Conservation (phyloP, 2,329 filamentous ascomycete species). For the Clonostachys chloroleuca region DNA sequence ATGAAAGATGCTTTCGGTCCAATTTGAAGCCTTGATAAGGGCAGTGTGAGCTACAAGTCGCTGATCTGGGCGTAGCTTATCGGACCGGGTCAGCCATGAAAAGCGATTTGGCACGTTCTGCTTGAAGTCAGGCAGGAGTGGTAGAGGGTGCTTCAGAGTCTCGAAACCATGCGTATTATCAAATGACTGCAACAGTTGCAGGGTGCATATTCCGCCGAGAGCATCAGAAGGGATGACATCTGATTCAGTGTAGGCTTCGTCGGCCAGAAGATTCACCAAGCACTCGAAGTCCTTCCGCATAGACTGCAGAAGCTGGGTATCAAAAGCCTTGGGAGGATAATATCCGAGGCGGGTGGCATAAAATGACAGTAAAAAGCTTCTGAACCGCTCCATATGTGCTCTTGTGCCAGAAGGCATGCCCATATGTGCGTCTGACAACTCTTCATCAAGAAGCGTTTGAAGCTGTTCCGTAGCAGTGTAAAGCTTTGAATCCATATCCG, state of each 20-base stretch:
- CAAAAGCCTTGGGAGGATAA: constrained; percentile 63
- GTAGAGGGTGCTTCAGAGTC: constrained; percentile 60
- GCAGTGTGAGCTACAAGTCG: constrained; percentile 48
- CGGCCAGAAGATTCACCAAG: constrained; percentile 68
- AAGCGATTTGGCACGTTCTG: constrained; percentile 22
- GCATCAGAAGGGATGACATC: constrained; percentile 47
- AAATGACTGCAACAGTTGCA: constrained; percentile 65
- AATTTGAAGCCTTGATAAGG: constrained; percentile 45
- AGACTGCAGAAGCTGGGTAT: constrained; percentile 50
- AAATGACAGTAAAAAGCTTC: constrained; percentile 61
- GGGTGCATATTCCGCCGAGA: constrained; percentile 64
- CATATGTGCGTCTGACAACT: constrained; percentile 62
- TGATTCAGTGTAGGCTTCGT: constrained; percentile 47
- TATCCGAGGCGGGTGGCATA: constrained; percentile 66
- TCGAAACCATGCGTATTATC: constrained; percentile 55
- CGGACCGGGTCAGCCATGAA: constrained; percentile 30
- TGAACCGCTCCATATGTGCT: constrained; percentile 68
- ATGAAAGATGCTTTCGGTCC: constrained; percentile 24
- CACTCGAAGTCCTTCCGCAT: constrained; percentile 69
- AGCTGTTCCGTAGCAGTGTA: constrained; percentile 53
- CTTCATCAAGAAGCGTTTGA: constrained; percentile 65
- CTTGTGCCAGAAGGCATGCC: constrained; percentile 57
- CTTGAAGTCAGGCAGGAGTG: constrained; percentile 53
- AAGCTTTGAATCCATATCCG: constrained; percentile 63
- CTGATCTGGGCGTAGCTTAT: constrained; percentile 39